phyloP scores from a whole-genome alignment of 768 basidiomycete genomes.

The Lentinula boryana region DNA sequence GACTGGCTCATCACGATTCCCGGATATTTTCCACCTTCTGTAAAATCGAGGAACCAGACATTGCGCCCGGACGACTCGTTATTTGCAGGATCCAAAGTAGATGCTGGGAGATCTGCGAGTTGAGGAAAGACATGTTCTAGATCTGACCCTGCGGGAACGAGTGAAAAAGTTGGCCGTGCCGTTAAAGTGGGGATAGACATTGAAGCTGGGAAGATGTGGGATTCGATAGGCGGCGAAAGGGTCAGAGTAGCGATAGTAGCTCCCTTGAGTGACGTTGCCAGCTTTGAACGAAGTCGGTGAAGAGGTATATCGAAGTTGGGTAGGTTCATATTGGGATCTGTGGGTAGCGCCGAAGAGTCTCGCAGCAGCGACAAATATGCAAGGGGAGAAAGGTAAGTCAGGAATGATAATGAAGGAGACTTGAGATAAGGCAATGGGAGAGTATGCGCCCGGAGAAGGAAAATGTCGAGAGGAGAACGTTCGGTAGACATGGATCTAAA shows the following conservation, averaged over 20 bases:
- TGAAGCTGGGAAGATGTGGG: constrained; percentile 34
- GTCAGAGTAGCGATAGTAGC: constrained; percentile 50
- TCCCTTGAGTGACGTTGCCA: constrained; percentile 39
- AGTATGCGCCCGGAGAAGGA: constrained; percentile 57
- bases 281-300: constrained; percentile 36
- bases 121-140: constrained; percentile 51
- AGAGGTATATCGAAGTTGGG: constrained; percentile 50
- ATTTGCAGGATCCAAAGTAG: constrained; percentile 7
- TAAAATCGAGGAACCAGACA: constrained; percentile 73
- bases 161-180: constrained; percentile 48
- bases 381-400: constrained; percentile 62
- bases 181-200: constrained; percentile 40
- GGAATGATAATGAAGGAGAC: constrained; percentile 65
- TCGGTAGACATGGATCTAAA: constrained; percentile 31
- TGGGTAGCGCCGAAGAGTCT: constrained; percentile 12
- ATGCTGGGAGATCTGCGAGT: constrained; percentile 22
- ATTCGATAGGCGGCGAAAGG: constrained; percentile 27
- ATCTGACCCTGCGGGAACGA: constrained; percentile 36
- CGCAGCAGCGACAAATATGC: constrained; percentile 61
- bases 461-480: constrained; percentile 62
- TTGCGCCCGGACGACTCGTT: constrained; percentile 21
- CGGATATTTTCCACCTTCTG: constrained; percentile 38
- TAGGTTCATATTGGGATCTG: constrained; percentile 10
- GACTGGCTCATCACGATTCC: constrained; percentile 72
- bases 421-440: constrained; percentile 70